Base-by-base conservation (phyloP, 148 eudicot species). In the Beta vulgaris region DNA sequence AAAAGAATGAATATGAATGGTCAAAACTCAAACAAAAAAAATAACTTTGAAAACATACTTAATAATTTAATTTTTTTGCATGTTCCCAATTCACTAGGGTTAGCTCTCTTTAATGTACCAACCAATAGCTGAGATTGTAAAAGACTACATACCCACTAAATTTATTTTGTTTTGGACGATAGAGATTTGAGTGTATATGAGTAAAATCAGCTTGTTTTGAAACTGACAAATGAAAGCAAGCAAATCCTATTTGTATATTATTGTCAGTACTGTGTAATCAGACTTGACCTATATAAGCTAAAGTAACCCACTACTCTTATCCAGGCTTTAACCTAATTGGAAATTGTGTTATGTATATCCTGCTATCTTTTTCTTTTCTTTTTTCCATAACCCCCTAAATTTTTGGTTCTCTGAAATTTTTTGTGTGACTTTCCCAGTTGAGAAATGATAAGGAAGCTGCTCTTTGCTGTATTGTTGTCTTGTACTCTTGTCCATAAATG, bases 371-470 rank as follows among this genome's bases (percentile, higher is more conserved):
- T 58, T 13, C 2, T 31, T 42, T 40, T 72, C 37, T 18, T 31
- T 15, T 18, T n/a, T 35, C 31, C 31, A 55, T 42, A 29, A 6
- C 29, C 35, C 18, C 32, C 44, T 70, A 44, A 32, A 46, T 63
- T 77, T 71, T 53, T 71, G 80, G 63, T 70, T 62, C 73, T 76
- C 46, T 70, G 54, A 69, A 34, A 23, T 44, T 37, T 26, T 32
- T 28, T n/a, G n/a, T 72, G 74, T 71, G 76, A 78, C 82, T 69
- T 78, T 49, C 65, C 49, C 40, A 14, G 71, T 74, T 79, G 62
- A 73, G 78, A 74, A 79, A 79, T 79, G 43, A 74, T 79, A 79
- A 69, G 82, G 63, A 74, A 57, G 69, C n/a, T 32, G 25, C 19
- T 48, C n/a, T n/a, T n/a, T n/a, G n/a, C n/a, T 25, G 34, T 14